These are phyloP conservation scores for Ophiostoma himal-ulmi DNA, from an alignment of 2,329 filamentous ascomycete species.

Conservation along the genomic window DNA sequence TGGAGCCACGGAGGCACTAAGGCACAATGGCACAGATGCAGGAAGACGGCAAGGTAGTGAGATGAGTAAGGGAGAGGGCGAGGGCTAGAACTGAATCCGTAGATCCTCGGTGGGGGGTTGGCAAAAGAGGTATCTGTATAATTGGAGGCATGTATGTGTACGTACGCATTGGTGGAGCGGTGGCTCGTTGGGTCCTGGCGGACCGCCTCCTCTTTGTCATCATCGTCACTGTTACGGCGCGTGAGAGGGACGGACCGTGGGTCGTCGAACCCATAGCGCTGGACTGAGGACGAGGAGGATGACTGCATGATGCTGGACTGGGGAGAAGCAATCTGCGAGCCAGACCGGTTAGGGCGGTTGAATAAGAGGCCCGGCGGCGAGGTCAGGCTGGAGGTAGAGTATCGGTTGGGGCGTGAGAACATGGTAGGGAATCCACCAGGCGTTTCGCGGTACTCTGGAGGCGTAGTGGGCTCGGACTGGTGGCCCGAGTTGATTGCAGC, in stretches of 20 bases:
- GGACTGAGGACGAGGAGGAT: conserved; percentile 9
- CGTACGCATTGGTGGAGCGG: conserved; percentile 72
- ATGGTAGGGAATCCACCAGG: conserved; percentile 66
- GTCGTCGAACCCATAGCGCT: conserved; percentile 54
- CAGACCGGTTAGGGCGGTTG: conserved; percentile 67
- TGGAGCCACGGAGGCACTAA: background rate
- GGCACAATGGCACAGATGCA: background rate
- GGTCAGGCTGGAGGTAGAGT: conserved; percentile 81
- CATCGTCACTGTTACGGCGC: conserved; percentile 83
- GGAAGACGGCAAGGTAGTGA: too few species aligned
- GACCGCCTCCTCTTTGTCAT: conserved; percentile 74
- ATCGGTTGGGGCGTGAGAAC: conserved; percentile 78
- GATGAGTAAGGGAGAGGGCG: too few species aligned
- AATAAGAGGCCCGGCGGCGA: conserved; percentile 67
- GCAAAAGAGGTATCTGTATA: background rate
- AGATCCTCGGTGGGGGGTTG: background rate
- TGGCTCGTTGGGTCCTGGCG: conserved; percentile 65
- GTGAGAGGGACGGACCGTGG: conserved; percentile 80
- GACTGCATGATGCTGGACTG: conserved; percentile 54
- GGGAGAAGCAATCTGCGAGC: conserved; percentile 75
- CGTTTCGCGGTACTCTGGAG: conserved; percentile 80
- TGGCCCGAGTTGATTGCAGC: conserved; percentile 54
- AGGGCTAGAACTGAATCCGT: too few species aligned
- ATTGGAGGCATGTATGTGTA: conserved; percentile 32
- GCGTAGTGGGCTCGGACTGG: conserved; percentile 92